A percentile compares a stretch with the other conserved stretches of the same genome.
These are phyloP conservation scores for Orobanche coerulescens DNA, from an alignment of 257 asterid genomes.

Conservation along the genomic window DNA sequence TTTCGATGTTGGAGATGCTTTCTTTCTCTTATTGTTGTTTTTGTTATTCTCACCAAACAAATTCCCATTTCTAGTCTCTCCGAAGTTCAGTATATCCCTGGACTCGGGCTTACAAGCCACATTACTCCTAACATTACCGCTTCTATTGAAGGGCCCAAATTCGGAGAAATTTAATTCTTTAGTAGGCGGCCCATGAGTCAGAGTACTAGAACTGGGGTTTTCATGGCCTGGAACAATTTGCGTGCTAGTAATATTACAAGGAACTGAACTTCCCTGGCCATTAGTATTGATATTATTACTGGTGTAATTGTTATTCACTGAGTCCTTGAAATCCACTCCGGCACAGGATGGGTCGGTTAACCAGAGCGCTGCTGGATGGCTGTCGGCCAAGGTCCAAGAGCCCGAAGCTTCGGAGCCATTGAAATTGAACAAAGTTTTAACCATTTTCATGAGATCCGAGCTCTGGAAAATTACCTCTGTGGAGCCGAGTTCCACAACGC, in stretches of 20 bases:
- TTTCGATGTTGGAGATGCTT: constrained; percentile 40
- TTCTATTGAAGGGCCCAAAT: constrained; percentile 34
- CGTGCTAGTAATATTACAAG: constrained; percentile 27
- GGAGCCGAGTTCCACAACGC: constrained; percentile 87
- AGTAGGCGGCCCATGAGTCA: constrained; percentile 30
- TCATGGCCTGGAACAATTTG: constrained; percentile 34
- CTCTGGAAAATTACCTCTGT: constrained; percentile 58
- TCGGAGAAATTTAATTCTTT: constrained; percentile 57
- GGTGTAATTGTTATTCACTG: neutral
- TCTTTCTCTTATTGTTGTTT: constrained; percentile 28
- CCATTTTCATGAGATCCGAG: constrained; percentile 68
- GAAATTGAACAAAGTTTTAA: constrained; percentile 51
- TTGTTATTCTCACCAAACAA: constrained; percentile 32
- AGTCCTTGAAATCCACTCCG: constrained; percentile 34
- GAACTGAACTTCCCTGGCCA: constrained; percentile 24
- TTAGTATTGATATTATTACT: neutral
- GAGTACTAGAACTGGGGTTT: constrained; percentile 31
- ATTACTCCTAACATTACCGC: constrained; percentile 23
- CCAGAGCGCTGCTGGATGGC: constrained; percentile 66
- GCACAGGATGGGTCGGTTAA: constrained; percentile 48
- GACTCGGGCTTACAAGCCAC: constrained; percentile 49
- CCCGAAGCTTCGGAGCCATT: constrained; percentile 35
- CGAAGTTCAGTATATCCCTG: constrained; percentile 54
- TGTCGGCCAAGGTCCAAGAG: constrained; percentile 45
- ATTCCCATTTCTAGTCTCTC: constrained; percentile 37